Conservation (phyloP, 2,329 filamentous ascomycete genomes). For the Periconia macrospinosa region DNA sequence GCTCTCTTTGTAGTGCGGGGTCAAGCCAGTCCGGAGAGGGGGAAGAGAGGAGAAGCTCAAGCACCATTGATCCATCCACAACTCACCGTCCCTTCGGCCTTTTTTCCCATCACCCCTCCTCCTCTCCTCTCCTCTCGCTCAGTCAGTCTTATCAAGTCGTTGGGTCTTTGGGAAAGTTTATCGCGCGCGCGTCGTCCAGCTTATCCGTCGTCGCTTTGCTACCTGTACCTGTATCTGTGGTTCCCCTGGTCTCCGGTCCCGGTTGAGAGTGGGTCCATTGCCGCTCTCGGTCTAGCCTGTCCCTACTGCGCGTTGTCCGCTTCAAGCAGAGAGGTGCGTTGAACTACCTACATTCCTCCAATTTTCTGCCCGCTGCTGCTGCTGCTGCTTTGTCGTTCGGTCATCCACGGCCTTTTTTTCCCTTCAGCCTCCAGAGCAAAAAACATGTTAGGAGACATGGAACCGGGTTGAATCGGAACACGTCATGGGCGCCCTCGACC, state of each 20-base stretch:
- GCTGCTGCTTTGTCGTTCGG: neutral
- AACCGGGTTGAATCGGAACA: slow-evolving; percentile 1
- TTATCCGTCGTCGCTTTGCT: too few species aligned
- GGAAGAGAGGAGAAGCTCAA: neutral
- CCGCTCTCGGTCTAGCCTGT: neutral
- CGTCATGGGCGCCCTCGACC: neutral
- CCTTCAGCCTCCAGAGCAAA: too few species aligned
- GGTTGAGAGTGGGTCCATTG: neutral
- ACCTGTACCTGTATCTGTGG: too few species aligned
- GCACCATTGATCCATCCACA: neutral
- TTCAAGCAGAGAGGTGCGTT: neutral
- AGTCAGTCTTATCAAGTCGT: too few species aligned
- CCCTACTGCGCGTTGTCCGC: slow-evolving; percentile 3
- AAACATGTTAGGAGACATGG: neutral
- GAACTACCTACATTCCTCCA: neutral
- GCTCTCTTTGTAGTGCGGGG: slow-evolving; percentile 10
- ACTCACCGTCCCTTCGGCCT: too few species aligned
- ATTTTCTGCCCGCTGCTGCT: neutral
- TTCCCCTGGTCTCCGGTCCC: neutral
- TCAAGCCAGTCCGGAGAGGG: slow-evolving; percentile 7
- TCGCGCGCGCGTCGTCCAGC: neutral
- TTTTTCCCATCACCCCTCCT: too few species aligned
- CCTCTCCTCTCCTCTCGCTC: neutral
- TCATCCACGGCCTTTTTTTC: slow-evolving; percentile 2
- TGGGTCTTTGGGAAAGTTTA: neutral